Percentiles rank a stretch among this genome's conserved stretches.
These are phyloP conservation scores for Teratosphaeriaceae sp. DNA, from an alignment of 2,329 filamentous ascomycete species.

Conservation along the genomic window DNA sequence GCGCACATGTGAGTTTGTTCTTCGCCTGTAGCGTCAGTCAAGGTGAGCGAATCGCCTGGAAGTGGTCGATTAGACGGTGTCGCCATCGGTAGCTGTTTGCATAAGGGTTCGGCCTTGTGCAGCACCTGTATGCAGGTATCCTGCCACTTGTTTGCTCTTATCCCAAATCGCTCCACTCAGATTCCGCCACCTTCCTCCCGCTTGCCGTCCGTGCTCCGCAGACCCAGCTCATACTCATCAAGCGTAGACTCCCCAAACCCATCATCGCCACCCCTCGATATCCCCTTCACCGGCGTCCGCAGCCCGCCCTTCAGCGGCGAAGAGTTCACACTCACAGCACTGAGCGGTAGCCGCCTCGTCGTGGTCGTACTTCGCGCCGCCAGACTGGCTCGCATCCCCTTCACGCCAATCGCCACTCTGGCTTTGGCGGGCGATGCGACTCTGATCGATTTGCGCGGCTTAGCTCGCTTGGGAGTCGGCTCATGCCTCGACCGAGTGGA, in stretches of 20 bases:
- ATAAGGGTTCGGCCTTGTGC: too few relatives aligned
- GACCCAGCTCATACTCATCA: slow-evolving; percentile 33
- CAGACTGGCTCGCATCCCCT: slow-evolving; percentile 14
- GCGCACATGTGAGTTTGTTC: too few relatives aligned
- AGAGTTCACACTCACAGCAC: slow-evolving; percentile 20
- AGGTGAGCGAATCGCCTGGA: too few relatives aligned
- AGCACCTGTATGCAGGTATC: too few relatives aligned
- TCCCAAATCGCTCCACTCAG: too few relatives aligned
- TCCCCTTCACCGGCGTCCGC: slow-evolving; percentile 18
- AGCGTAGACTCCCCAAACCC: slow-evolving; percentile 30
- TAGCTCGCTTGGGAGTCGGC: slow-evolving; percentile 37
- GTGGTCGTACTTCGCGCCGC: slow-evolving; percentile 13
- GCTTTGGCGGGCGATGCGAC: slow-evolving; percentile 21
- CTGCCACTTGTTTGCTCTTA: too few relatives aligned
- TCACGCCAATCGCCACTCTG: slow-evolving; percentile 12
- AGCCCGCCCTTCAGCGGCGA: slow-evolving; percentile 14
- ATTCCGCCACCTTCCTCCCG: slow-evolving; percentile 1
- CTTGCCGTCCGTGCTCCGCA: slow-evolving; percentile 28
- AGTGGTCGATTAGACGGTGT: too few relatives aligned
- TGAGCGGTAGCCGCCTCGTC: slow-evolving; percentile 20
- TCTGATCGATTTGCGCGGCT: slow-evolving; percentile 25
- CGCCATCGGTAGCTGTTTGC: too few relatives aligned
- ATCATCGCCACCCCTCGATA: slow-evolving; percentile 5
- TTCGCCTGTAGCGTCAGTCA: too few relatives aligned
- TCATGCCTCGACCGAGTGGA: slow-evolving; percentile 24